These are phyloP conservation scores for Eucalyptus cloeziana DNA, from an alignment of 345 rosid genomes.

Conservation along the genomic window DNA sequence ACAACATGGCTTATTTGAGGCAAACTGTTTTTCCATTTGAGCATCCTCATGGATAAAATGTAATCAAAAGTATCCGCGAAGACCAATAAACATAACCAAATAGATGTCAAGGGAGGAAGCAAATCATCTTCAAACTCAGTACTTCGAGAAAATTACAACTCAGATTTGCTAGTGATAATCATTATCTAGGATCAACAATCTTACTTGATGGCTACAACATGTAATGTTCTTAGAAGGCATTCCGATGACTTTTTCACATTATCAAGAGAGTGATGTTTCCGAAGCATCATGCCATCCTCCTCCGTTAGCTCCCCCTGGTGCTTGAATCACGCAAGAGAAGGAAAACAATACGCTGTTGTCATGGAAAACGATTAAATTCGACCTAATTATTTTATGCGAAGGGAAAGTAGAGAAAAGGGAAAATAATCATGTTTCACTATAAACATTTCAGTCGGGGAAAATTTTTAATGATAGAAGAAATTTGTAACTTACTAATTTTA, in stretches of 20 bases:
- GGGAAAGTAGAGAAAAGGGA: neutral
- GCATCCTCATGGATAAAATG: neutral
- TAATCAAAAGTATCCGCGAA: rapidly evolving
- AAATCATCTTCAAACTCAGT: neutral
- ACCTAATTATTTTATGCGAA: neutral
- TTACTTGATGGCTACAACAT: neutral
- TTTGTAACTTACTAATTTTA: neutral
- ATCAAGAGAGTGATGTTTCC: neutral
- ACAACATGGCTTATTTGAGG: neutral
- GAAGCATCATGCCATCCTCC: neutral
- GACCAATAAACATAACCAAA: neutral
- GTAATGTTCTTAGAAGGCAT: neutral
- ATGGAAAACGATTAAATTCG: neutral
- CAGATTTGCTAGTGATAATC: neutral
- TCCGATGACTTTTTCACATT: neutral
- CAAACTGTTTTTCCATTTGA: neutral
- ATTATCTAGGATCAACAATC: neutral
- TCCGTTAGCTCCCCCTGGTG: neutral
- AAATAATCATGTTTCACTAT: neutral
- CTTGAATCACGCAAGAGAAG: neutral
- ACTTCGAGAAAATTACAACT: neutral
- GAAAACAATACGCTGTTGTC: neutral
- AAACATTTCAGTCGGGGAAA: too few relatives aligned
- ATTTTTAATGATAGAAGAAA: neutral
- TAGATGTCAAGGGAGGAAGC: neutral